Conservation (phyloP, 1,139 yeast species). For the Yamadazyma sp. region DNA sequence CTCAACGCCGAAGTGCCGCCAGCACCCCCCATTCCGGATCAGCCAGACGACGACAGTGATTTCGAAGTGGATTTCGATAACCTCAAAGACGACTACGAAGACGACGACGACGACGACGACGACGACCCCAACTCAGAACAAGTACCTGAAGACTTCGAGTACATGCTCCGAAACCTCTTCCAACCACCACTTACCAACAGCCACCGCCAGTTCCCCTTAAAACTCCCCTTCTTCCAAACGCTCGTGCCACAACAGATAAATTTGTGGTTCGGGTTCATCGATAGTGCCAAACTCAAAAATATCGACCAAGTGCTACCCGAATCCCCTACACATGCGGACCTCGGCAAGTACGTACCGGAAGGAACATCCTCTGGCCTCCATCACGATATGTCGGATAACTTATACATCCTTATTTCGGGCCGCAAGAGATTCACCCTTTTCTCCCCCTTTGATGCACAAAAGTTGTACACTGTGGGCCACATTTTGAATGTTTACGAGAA, state of each 20-base stretch:
- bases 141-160: neutral
- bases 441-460: constrained; percentile 59
- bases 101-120: constrained; percentile 21
- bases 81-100: constrained; percentile 54
- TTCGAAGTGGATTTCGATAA: constrained; percentile 42
- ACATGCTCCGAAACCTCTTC: constrained; percentile 40
- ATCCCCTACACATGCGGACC: constrained; percentile 9
- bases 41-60: constrained; percentile 10
- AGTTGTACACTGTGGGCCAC: constrained; percentile 61
- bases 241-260: constrained; percentile 70
- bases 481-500: constrained; percentile 50
- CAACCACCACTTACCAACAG: constrained; percentile 64
- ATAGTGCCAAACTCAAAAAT: constrained; percentile 8
- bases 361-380: constrained; percentile 76
- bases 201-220: constrained; percentile 36
- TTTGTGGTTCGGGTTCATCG: constrained; percentile 61
- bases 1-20: constrained; percentile 7
- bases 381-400: constrained; percentile 78
- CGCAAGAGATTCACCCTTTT: constrained; percentile 65
- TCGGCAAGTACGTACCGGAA: constrained; percentile 53
- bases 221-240: constrained; percentile 39
- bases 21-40: constrained; percentile 2
- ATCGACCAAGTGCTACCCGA: constrained; percentile 1
- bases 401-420: constrained; percentile 62
- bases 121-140: constrained; percentile 11